phyloP scores from a whole-genome alignment of 1,139 yeast genomes.

The Lodderomyces beijingensis region DNA sequence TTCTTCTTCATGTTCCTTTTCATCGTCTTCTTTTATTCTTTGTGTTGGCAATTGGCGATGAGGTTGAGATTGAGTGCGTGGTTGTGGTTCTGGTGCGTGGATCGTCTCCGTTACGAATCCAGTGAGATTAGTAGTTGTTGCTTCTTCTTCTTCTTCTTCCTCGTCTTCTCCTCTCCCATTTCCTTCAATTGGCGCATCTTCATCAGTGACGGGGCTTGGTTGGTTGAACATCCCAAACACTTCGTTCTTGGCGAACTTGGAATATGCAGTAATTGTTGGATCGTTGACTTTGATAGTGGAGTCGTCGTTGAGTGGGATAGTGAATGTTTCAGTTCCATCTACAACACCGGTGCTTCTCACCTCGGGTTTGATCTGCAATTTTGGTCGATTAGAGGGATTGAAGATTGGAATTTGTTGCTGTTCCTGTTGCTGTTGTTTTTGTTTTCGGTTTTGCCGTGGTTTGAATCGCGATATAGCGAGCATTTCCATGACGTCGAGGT shows the following conservation, averaged over 20 bases:
- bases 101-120: conserved; percentile 54
- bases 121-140: conserved; percentile 38
- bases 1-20: conserved; percentile 13
- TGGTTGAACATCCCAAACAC: conserved; percentile 72
- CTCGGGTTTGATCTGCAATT: conserved; percentile 1
- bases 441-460: not conserved
- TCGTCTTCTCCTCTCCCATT: conserved; percentile 34
- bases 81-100: conserved; percentile 10
- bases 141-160: conserved; percentile 22
- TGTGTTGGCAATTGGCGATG: not conserved
- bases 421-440: not conserved
- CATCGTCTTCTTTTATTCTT: conserved; percentile 14
- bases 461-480: conserved; percentile 18
- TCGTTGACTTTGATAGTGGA: conserved; percentile 29
- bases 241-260: conserved; percentile 74
- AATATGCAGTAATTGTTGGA: conserved; percentile 76
- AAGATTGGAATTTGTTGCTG: not conserved
- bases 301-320: conserved; percentile 29
- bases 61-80: not conserved
- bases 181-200: no score
- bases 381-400: not conserved
- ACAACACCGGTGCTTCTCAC: not conserved
- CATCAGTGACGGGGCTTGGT: conserved; percentile 24
- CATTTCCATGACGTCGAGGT: conserved; percentile 59
- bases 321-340: conserved; percentile 21